Evolutionary conservation across 306 rosid species (phyloP).

Genomic region (Gleditsia sinensis): DNA sequence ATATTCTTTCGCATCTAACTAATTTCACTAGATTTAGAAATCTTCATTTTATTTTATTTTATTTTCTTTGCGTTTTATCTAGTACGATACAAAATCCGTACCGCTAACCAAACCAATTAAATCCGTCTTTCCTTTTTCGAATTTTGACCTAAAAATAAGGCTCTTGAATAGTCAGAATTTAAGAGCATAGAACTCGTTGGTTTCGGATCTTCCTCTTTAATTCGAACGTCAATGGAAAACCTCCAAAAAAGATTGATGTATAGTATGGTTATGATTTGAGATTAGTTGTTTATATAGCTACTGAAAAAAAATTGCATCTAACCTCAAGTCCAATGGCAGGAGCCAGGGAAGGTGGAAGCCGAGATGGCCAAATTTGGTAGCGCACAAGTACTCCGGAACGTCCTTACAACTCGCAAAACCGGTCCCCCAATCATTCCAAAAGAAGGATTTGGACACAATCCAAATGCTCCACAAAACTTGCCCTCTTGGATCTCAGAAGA

Average conservation of each 20-base stretch:
- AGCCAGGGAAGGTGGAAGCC: constrained; percentile 35
- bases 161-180: background rate
- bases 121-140: background rate
- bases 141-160: background rate
- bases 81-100: background rate
- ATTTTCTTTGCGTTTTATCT: background rate
- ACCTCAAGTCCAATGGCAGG: constrained; percentile 17
- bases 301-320: no score
- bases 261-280: no score
- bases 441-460: constrained; percentile 1
- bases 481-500: constrained; percentile 55
- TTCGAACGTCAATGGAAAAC: no score
- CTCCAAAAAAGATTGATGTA: no score
- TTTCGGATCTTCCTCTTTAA: background rate
- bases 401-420: constrained; percentile 15
- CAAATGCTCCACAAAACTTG: background rate
- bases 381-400: background rate
- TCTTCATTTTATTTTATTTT: background rate
- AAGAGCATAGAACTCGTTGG: background rate
- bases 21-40: background rate
- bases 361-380: background rate
- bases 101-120: background rate
- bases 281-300: no score
- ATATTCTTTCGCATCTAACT: background rate
- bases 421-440: constrained; percentile 40